Evolutionary conservation across 2,329 filamentous ascomycete species (phyloP).

Genomic region (Cladorrhinum sp.): DNA sequence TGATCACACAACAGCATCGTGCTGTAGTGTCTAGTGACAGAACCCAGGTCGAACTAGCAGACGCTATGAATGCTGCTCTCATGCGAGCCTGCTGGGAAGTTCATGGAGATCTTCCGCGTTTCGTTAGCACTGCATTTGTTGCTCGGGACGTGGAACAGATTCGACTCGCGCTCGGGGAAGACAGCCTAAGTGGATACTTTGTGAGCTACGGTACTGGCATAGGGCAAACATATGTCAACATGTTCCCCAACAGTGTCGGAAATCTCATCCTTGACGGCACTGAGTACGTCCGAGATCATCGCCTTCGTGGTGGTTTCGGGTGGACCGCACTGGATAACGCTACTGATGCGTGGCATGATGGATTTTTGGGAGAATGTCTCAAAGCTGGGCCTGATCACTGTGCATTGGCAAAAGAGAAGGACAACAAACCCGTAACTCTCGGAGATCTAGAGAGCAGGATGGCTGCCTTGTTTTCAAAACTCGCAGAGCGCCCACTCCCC

Average conservation of each 20-base stretch:
- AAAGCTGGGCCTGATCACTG: conserved; percentile 46
- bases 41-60: conserved; percentile 41
- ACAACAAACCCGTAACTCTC: conserved; percentile 34
- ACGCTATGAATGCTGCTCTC: conserved; percentile 46
- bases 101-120: conserved; percentile 45
- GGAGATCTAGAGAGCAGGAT: conserved; percentile 39
- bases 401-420: conserved; percentile 38
- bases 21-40: conserved; percentile 35
- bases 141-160: conserved; percentile 50
- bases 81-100: conserved; percentile 43
- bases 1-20: conserved; percentile 39
- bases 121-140: conserved; percentile 46
- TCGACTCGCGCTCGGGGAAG: conserved; percentile 43
- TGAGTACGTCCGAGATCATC: conserved; percentile 46
- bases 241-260: conserved; percentile 49
- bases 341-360: conserved; percentile 48
- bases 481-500: conserved; percentile 38
- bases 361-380: conserved; percentile 50
- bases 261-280: conserved; percentile 49
- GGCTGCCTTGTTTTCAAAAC: conserved; percentile 36
- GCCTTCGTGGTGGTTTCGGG: conserved; percentile 45
- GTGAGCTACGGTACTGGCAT: conserved; percentile 53
- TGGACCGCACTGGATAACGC: conserved; percentile 48
- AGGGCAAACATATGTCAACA: conserved; percentile 49
- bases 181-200: conserved; percentile 47